Evolutionary conservation across 305 asterid genomes (phyloP).

Genomic region (Solanum hybrid): DNA sequence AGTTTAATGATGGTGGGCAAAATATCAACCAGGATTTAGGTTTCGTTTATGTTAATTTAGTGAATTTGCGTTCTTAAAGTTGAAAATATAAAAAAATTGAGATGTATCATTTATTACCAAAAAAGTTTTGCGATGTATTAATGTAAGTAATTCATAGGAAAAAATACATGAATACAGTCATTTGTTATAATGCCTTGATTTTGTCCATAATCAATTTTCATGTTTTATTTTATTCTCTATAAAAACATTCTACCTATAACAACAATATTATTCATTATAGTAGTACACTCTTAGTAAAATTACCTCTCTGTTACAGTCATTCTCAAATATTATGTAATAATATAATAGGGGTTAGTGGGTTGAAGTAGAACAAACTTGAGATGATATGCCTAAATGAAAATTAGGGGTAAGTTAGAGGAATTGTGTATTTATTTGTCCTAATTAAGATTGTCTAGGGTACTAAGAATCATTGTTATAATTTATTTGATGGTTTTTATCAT

Average conservation of each 20-base stretch:
- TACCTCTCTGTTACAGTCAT: background rate
- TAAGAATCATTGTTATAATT: no score
- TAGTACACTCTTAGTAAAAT: background rate
- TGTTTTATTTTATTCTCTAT: background rate
- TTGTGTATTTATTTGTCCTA: background rate
- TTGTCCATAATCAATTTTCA: background rate
- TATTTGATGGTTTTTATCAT: no score
- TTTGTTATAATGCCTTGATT: background rate
- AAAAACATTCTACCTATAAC: background rate
- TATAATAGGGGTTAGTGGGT: background rate
- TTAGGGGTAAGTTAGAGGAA: background rate
- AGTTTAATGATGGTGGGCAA: no score
- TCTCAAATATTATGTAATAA: background rate
- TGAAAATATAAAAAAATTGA: no score
- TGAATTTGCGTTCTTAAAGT: no score
- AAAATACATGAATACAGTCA: background rate
- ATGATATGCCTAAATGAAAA: background rate
- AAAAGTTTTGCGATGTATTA: no score
- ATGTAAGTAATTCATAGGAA: no score
- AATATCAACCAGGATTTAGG: no score
- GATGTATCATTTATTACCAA: no score
- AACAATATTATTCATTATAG: background rate
- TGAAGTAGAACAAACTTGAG: background rate
- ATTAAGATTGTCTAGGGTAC: no score
- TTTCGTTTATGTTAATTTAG: no score